Base-by-base conservation (phyloP, 2,329 filamentous ascomycete species). In the Westerdykella aurantiaca region DNA sequence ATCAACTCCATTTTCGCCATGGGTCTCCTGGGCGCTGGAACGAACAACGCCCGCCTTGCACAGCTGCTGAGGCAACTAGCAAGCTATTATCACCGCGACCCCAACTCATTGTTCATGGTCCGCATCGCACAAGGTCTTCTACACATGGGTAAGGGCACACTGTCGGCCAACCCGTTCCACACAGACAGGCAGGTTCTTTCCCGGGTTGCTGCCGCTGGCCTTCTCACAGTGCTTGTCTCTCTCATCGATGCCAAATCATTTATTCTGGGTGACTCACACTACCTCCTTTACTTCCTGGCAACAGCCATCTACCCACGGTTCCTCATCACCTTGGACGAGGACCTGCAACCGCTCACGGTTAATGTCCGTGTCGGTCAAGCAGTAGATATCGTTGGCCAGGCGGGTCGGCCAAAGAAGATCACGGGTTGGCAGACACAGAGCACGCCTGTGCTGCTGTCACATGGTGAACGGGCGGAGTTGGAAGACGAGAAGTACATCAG, bases 371-470 rank as follows among this genome's bases (percentile, higher is more conserved):
- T 98, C 37, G 93, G 93, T 69, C 94, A 98, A 72, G 93, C 94
- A 13, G 94, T 98, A 16, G 93, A 98, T 66, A 90, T 98, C 34
- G 93, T 98, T 34, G 94, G 93, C 41, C 93, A 97, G 69, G 93
- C 94, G 11, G 93, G 93, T 66, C 81, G 91, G 50, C 93, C 93
- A 55, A 97, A 98, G 83, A 98, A 93, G 2, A 98, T 98, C 60
- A 98, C 93, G 9, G 93, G 93, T 42, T 98, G 93, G 93, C 93
- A 98, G 72, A 98, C 93, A 53, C 93, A 98, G 76, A 96, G 88
- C 73, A 98, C 93, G n/a, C 93, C 93, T 0, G 93, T 98, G 38
- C 75, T 98, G 46, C 74, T 98, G 58, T 85, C 88, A n/a, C 85
- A 95, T 63, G 93, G 94, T 23, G 93, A 98, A 75, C 80, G 94